Evolutionary conservation across 805 yeast genomes (phyloP), one percentile per base, ranked within the genome.

Genomic region (Diddensiella transvaalensis): DNA sequence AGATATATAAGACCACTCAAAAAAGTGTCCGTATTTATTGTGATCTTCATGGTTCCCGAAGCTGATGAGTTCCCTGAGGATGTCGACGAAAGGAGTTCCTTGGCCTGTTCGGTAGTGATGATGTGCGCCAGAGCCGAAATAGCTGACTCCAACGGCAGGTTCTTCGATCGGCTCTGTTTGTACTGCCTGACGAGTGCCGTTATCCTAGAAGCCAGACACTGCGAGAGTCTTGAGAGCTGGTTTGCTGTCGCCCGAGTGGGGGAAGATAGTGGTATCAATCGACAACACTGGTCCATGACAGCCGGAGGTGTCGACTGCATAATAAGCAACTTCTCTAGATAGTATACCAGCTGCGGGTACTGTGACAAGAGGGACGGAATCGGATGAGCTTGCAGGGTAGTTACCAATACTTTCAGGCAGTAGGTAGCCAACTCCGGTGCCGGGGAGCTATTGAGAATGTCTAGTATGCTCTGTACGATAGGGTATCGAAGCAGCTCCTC

Each of bases 121-220:
- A 59, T 42, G 22, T 55, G 60, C 10, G 60, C 52, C 40, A 60
- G 49, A 1, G 63, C 63, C 2, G 55, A 46, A 18, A 59, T 36
- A 2, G 60, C 56, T 13, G 49, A 30, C 23, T 53, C 61, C 40
- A 59, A 42, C 2, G 55, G 49, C 29, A 44, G 46, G 19, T 26
- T 40, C 2, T 23, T 38, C 8, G 42, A 54, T 26, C 33, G 45
- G 23, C 18, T 40, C 22, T 39, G 45, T 10, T 29, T 40, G 15
- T 52, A 53, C 42, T 48, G 54, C 3, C 48, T 49, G 19, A 56
- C 41, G 11, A 55, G 47, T 3, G 41, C 37, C 3, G 47, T 43
- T 3, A 51, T 49, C 19, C 55, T 45, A 5, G 47, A 45, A 4
- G 53, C 49, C 17, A 57, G 53, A 4, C 50, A 40, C 22, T 51